Conservation (phyloP, 1,284 basidiomycete species). For the Inonotus obliquus region DNA sequence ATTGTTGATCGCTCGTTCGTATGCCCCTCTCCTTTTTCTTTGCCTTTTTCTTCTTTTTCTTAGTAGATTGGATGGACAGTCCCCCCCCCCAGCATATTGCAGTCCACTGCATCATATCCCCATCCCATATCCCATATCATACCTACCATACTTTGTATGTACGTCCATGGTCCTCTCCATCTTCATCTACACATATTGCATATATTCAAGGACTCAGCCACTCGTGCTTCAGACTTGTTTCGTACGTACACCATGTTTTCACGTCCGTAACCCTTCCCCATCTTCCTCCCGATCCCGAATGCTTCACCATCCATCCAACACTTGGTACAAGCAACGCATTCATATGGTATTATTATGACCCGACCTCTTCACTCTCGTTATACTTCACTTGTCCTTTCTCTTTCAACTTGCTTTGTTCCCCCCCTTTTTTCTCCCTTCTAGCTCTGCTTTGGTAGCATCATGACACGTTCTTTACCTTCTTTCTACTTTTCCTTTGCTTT, state of each 20-base stretch:
- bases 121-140: background rate
- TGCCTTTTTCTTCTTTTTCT: too few species aligned
- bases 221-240: background rate
- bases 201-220: background rate
- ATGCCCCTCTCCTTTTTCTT: too few species aligned
- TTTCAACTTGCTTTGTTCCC: slow-evolving; percentile 21
- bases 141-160: background rate
- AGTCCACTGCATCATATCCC: background rate
- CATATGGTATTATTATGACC: background rate
- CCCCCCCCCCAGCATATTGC: too few species aligned
- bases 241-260: background rate
- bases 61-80: too few species aligned
- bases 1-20: too few species aligned
- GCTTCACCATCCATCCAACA: too few species aligned
- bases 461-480: background rate
- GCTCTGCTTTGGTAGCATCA: background rate
- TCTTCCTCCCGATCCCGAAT: background rate
- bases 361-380: background rate
- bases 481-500: background rate
- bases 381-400: slow-evolving; percentile 19
- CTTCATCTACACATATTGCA: background rate
- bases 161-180: background rate
- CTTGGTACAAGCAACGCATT: too few species aligned
- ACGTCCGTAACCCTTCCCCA: background rate
- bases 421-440: background rate